These are phyloP conservation scores for Citeromyces siamensis DNA, from an alignment of 1,139 yeast species.

Conservation along the genomic window DNA sequence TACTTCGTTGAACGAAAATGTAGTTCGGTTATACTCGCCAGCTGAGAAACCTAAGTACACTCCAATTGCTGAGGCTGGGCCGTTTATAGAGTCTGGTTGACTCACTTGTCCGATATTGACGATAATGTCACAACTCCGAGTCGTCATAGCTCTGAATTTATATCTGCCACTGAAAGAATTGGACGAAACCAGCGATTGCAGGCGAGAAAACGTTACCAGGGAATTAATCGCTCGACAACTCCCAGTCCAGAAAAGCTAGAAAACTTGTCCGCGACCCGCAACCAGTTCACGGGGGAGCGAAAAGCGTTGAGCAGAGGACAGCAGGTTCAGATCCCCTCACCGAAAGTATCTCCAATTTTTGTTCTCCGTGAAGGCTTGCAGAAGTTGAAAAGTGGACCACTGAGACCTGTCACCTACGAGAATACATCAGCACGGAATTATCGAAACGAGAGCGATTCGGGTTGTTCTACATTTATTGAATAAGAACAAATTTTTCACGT, in stretches of 20 bases:
- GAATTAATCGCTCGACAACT: not conserved
- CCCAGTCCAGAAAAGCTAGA: not conserved
- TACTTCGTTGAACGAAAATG: too few species aligned
- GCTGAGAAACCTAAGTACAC: constrained; percentile 6
- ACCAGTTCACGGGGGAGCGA: not conserved
- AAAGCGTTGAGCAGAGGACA: not conserved
- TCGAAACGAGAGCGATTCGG: not conserved
- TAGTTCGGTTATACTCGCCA: not conserved
- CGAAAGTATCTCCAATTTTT: not conserved
- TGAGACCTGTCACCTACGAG: not conserved
- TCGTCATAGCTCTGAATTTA: not conserved
- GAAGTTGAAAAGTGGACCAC: not conserved
- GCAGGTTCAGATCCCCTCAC: not conserved
- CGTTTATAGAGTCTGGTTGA: constrained; percentile 5
- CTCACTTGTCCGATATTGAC: too few species aligned
- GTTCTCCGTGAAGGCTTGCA: not conserved
- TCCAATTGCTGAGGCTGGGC: constrained; percentile 9
- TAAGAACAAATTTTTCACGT: too few species aligned
- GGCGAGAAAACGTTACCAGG: constrained; percentile 13
- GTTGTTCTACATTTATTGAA: not conserved
- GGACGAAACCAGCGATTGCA: constrained; percentile 15
- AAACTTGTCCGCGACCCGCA: not conserved
- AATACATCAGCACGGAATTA: not conserved
- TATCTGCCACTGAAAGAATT: constrained; percentile 18
- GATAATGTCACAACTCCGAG: too few species aligned